Conservation (phyloP, 2,329 filamentous ascomycete species). For the Cladophialophora chaetospira region DNA sequence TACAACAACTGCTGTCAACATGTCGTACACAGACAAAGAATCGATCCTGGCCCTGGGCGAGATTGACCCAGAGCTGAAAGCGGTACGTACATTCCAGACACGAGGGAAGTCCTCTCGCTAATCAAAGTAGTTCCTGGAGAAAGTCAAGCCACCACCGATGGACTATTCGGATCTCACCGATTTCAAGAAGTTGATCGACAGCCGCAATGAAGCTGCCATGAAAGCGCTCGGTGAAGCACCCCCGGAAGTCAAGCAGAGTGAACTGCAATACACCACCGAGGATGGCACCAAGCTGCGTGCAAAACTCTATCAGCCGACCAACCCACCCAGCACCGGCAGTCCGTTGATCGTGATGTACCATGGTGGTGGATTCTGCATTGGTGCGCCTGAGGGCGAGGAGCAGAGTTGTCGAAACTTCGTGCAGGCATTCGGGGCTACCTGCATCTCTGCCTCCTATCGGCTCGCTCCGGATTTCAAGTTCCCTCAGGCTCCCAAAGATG, state of each 20-base stretch:
- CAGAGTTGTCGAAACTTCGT: conserved; percentile 31
- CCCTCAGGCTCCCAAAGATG: conserved; percentile 31
- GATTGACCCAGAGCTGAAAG: conserved; percentile 37
- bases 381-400: conserved; percentile 32
- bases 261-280: conserved; percentile 31
- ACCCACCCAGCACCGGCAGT: conserved; percentile 17
- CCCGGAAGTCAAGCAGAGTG: conserved; percentile 28
- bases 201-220: conserved; percentile 24
- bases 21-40: conserved; percentile 30
- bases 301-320: conserved; percentile 32
- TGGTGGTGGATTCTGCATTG: conserved; percentile 36
- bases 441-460: conserved; percentile 28
- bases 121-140: conserved; percentile 27
- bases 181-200: conserved; percentile 26
- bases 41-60: conserved; percentile 34
- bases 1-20: neutral
- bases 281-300: conserved; percentile 34
- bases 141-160: conserved; percentile 25
- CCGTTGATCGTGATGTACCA: conserved; percentile 34
- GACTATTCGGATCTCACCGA: conserved; percentile 26
- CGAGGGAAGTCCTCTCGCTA: neutral
- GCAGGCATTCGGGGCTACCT: conserved; percentile 30
- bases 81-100: conserved; percentile 16
- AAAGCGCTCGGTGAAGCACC: conserved; percentile 24
- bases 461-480: conserved; percentile 33